Conservation (phyloP, 1,284 basidiomycete species). For the Sutorius eximius region DNA sequence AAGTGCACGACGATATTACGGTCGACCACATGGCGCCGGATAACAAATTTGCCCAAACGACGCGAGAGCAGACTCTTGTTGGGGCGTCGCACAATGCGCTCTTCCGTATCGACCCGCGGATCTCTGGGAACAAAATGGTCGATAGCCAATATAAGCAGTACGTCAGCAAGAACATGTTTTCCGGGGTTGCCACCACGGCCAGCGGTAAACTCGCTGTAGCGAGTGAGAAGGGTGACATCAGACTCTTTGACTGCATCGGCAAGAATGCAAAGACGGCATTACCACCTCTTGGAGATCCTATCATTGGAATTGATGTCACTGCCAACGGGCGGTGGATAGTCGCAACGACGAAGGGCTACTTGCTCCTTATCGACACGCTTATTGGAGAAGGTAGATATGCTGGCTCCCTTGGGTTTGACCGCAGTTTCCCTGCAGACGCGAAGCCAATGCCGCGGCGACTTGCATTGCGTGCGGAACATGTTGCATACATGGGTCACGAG, state of each 20-base stretch:
- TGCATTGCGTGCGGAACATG: slow-evolving; percentile 89
- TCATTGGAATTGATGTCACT: slow-evolving; percentile 93
- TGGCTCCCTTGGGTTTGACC: slow-evolving; percentile 89
- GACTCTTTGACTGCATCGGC: slow-evolving; percentile 93
- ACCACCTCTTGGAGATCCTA: slow-evolving; percentile 93
- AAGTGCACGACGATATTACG: slow-evolving; percentile 85
- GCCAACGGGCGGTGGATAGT: slow-evolving; percentile 94
- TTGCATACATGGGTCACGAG: slow-evolving; percentile 90
- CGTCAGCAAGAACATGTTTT: slow-evolving; percentile 93
- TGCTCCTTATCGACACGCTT: slow-evolving; percentile 93
- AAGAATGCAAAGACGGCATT: slow-evolving; percentile 99
- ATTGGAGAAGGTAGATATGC: slow-evolving; percentile 90
- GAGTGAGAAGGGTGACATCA: slow-evolving; percentile 95
- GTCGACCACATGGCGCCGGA: slow-evolving; percentile 92
- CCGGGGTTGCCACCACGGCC: slow-evolving; percentile 87
- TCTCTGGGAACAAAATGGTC: slow-evolving; percentile 90
- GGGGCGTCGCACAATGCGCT: slow-evolving; percentile 92
- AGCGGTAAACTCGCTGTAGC: slow-evolving; percentile 89
- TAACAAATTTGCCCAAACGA: slow-evolving; percentile 94
- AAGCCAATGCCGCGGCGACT: slow-evolving; percentile 92
- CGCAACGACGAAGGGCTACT: slow-evolving; percentile 93
- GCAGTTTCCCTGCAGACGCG: slow-evolving; percentile 91
- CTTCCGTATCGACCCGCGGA: slow-evolving; percentile 96
- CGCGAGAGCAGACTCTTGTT: slow-evolving; percentile 89
- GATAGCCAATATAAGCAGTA: slow-evolving; percentile 98